Conservation (phyloP, 306 rosid genomes). For the Aeschynomene evenia region DNA sequence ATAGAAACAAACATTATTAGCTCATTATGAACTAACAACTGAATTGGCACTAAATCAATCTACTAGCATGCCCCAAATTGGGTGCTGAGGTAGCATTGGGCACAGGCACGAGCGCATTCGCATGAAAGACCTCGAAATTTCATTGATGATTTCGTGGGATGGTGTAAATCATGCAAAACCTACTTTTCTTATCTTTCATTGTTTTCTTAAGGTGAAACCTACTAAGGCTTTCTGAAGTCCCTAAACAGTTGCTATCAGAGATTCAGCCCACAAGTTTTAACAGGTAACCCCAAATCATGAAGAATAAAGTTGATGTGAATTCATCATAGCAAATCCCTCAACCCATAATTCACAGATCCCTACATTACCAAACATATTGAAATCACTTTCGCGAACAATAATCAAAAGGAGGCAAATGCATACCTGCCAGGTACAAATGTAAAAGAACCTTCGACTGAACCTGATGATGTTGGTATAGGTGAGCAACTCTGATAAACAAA, state of each 20-base stretch:
- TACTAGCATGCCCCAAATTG: neutral
- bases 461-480: constrained; percentile 46
- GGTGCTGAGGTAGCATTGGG: neutral
- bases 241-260: neutral
- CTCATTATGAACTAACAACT: neutral
- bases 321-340: neutral
- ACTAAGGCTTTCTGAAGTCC: neutral
- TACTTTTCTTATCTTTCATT: neutral
- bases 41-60: neutral
- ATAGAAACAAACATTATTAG: neutral
- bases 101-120: neutral
- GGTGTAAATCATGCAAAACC: too few species aligned
- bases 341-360: neutral
- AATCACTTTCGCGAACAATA: constrained; percentile 2
- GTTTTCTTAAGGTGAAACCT: neutral
- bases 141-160: neutral
- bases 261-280: constrained; percentile 5
- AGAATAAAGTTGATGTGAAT: neutral
- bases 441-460: constrained; percentile 87
- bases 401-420: neutral
- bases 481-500: constrained; percentile 81
- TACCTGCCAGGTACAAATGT: constrained; percentile 98
- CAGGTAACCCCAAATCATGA: constrained; percentile 1
- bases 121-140: neutral
- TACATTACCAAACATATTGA: neutral